Conservation (phyloP, 305 asterid genomes). For the Galium porrigens region DNA sequence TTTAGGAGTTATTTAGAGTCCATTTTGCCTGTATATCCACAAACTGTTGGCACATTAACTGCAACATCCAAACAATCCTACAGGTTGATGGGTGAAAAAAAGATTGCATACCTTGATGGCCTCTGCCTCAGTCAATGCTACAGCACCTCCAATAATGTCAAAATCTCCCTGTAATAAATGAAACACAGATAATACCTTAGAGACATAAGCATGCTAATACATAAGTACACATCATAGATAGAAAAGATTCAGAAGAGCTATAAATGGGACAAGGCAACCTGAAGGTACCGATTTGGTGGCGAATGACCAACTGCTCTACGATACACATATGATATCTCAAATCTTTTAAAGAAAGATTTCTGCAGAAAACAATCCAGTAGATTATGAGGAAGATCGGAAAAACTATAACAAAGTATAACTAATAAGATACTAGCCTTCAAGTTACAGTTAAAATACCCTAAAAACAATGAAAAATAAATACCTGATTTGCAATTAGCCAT, state of each 20-base stretch:
- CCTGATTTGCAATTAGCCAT: conserved; percentile 77
- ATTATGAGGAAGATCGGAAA: neutral
- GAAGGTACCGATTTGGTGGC: conserved; percentile 88
- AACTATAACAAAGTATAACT: conserved; percentile 5
- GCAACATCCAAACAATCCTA: neutral
- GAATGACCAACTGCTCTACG: conserved; percentile 90
- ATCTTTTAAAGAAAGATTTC: conserved; percentile 73
- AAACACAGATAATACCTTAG: conserved; percentile 8
- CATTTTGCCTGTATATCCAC: neutral
- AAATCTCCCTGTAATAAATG: conserved; percentile 59
- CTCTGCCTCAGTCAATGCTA: conserved; percentile 88
- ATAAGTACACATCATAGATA: neutral
- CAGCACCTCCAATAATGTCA: conserved; percentile 84
- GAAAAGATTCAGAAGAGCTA: conserved; percentile 3
- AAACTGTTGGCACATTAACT: neutral
- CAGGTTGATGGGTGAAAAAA: neutral
- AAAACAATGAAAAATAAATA: conserved; percentile 9
- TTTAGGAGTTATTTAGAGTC: neutral
- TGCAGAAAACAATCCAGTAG: conserved; percentile 21
- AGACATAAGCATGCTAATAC: neutral
- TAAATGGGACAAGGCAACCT: conserved; percentile 34
- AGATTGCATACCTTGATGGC: conserved; percentile 52
- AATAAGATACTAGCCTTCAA: neutral
- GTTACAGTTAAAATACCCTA: neutral
- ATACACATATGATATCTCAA: conserved; percentile 73